Evolutionary conservation across 495 filamentous ascomycete genomes (phyloP).

Genomic region (Collariella sp.): DNA sequence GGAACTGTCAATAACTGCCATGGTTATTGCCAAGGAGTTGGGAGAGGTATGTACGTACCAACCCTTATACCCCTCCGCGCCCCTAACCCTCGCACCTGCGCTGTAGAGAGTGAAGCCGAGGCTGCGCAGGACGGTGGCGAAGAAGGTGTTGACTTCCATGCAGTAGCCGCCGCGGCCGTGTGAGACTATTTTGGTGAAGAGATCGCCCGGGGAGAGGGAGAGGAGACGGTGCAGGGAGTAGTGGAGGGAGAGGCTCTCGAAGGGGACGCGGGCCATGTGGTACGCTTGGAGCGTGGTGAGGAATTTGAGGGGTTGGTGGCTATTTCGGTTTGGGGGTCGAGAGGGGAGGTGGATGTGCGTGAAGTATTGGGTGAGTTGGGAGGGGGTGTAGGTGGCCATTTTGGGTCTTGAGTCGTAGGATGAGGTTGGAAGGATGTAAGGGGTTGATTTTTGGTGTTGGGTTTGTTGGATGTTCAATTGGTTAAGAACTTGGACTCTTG

Average conservation of each 20-base stretch:
- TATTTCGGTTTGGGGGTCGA: background rate
- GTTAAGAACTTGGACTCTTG: no score
- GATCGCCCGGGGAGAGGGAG: slow-evolving; percentile 45
- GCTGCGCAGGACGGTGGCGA: slow-evolving; percentile 52
- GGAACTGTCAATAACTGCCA: background rate
- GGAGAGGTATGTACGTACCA: slow-evolving; percentile 27
- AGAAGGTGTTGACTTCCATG: slow-evolving; percentile 66
- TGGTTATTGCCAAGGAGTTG: background rate
- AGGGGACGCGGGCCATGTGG: slow-evolving; percentile 56
- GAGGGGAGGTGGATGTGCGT: slow-evolving; percentile 36
- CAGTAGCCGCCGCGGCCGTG: slow-evolving; percentile 57
- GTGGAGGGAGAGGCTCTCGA: slow-evolving; percentile 55
- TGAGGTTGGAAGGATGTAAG: no score
- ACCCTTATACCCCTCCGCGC: slow-evolving; percentile 25
- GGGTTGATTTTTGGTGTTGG: no score
- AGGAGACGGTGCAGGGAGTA: slow-evolving; percentile 43
- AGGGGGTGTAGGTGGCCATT: slow-evolving; percentile 20
- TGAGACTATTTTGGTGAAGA: slow-evolving; percentile 58
- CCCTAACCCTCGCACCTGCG: slow-evolving; percentile 32
- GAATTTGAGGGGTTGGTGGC: slow-evolving; percentile 19
- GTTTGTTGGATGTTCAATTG: no score
- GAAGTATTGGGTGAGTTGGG: slow-evolving; percentile 29
- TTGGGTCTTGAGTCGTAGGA: no score
- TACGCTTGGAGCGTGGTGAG: slow-evolving; percentile 37
- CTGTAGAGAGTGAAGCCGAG: slow-evolving; percentile 52